Evolutionary conservation across 768 basidiomycete species (phyloP).

Genomic region (Boletus rufocinnamomeus): DNA sequence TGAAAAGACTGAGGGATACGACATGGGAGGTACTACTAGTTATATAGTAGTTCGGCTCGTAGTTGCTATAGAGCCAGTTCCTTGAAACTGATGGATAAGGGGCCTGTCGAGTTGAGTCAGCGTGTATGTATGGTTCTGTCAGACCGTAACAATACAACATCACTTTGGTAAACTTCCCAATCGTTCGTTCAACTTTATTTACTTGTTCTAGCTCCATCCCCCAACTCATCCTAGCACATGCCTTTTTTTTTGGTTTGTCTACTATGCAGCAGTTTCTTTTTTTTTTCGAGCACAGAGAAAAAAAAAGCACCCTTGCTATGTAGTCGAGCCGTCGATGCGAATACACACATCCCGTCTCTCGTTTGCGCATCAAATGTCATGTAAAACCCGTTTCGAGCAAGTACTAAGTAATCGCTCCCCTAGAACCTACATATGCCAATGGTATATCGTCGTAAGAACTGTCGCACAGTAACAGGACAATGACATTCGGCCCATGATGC

Average conservation of each 20-base stretch:
- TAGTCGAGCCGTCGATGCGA: neutral
- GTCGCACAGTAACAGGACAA: neutral
- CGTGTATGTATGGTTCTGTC: too few species aligned
- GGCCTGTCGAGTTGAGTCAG: too few species aligned
- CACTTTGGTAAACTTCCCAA: too few species aligned
- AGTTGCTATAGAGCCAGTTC: too few species aligned
- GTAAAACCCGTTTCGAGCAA: neutral
- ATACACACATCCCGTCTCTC: neutral
- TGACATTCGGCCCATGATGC: too few species aligned
- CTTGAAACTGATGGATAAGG: too few species aligned
- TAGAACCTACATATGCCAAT: neutral
- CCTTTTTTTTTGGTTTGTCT: neutral
- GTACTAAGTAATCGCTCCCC: neutral
- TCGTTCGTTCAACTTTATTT: too few species aligned
- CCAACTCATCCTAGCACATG: neutral
- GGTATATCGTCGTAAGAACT: neutral
- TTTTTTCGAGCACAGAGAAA: neutral
- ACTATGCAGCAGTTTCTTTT: neutral
- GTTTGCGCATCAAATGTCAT: neutral
- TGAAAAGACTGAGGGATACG: too few species aligned
- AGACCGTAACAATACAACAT: too few species aligned
- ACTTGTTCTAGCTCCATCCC: neutral
- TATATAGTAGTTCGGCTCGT: too few species aligned
- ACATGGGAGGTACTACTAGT: too few species aligned
- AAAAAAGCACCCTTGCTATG: conserved; percentile 1